Evolutionary conservation across 1,284 basidiomycete genomes (phyloP), one percentile per base, ranked within the genome.

Genomic region (Ustilago tritici): DNA sequence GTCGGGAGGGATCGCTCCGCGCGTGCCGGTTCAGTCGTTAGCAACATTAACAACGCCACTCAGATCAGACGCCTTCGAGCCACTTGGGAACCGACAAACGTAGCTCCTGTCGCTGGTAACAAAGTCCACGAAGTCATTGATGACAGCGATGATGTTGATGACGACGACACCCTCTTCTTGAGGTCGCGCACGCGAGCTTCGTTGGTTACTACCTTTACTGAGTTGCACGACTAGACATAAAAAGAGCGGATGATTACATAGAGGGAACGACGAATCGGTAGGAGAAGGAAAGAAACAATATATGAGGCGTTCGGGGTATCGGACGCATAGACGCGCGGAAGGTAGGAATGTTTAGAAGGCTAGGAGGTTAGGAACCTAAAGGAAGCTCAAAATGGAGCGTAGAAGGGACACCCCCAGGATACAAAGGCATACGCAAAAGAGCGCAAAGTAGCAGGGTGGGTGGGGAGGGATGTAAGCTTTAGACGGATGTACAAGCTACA

Each of bases 11-110:
- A 15, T 19, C 43, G 43, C n/a, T 46, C 43, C 11, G 14, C 15
- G n/a, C 43, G 43, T 8, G 43, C 43, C 2, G 12, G 46, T 14
- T 65, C 62, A 2, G 34, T 58, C 36, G 58, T 32, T 23, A 50
- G 57, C 43, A 28, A 31, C 32, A 31, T 15, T 32, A 47, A 35
- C 32, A 12, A 36, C 10, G 46, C 19, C 10, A 46, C 28, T 2
- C 14, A 41, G 7, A 17, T 41, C 14, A 14, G 2, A 15, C 40
- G 15, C 7, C 40, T 17, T 17, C 14, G 6, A 7, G 14, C 14
- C 40, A 7, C 40, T 14, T 15, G 40, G 17, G 14, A 19, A 46
- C 43, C n/a, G n/a, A 7, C 19, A 19, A 46, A 7, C 11, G 43
- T 46, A 46, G 43, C n/a, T 46, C 19, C 43, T 15, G 23, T 17